A percentile compares a stretch with the other conserved stretches of the same genome.
Evolutionary conservation across 1,284 basidiomycete species (phyloP).

Genomic region (Irpex lacteus): DNA sequence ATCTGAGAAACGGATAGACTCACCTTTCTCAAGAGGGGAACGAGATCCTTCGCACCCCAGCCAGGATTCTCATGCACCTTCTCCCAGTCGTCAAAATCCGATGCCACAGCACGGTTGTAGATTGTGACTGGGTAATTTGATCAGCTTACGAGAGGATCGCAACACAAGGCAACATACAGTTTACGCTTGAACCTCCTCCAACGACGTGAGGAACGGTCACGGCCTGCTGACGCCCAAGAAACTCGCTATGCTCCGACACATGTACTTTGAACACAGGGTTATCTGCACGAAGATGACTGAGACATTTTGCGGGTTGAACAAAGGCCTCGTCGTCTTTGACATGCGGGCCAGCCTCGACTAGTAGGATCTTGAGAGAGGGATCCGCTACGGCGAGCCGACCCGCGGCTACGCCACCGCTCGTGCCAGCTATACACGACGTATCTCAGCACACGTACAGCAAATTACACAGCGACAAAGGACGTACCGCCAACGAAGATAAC

Average conservation of each 20-base stretch:
- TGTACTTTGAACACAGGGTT: conserved; percentile 20
- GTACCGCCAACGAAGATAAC: conserved; percentile 48
- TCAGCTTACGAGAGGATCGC: not conserved
- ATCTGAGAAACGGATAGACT: not conserved
- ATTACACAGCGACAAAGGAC: conserved; percentile 11
- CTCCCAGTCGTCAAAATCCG: conserved; percentile 56
- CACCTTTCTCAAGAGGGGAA: conserved; percentile 33
- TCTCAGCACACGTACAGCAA: conserved; percentile 23
- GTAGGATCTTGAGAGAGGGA: conserved; percentile 36
- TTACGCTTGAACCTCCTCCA: conserved; percentile 56
- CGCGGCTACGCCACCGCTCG: conserved; percentile 39
- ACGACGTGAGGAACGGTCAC: conserved; percentile 43
- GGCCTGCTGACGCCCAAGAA: conserved; percentile 37
- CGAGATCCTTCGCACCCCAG: conserved; percentile 46
- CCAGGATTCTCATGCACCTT: conserved; percentile 42
- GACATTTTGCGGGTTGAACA: conserved; percentile 31
- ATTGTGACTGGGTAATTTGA: conserved; percentile 28
- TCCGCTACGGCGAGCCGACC: conserved; percentile 42
- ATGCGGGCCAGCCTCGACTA: conserved; percentile 40
- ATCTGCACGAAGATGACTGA: conserved; percentile 24
- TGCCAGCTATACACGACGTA: conserved; percentile 32
- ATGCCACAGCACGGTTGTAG: conserved; percentile 51
- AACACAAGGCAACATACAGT: conserved; percentile 40
- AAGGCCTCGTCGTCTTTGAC: conserved; percentile 28
- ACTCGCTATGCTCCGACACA: conserved; percentile 24